These are phyloP conservation scores for Gonium pectorale DNA, from an alignment of 139 green algal species.

Conservation along the genomic window DNA sequence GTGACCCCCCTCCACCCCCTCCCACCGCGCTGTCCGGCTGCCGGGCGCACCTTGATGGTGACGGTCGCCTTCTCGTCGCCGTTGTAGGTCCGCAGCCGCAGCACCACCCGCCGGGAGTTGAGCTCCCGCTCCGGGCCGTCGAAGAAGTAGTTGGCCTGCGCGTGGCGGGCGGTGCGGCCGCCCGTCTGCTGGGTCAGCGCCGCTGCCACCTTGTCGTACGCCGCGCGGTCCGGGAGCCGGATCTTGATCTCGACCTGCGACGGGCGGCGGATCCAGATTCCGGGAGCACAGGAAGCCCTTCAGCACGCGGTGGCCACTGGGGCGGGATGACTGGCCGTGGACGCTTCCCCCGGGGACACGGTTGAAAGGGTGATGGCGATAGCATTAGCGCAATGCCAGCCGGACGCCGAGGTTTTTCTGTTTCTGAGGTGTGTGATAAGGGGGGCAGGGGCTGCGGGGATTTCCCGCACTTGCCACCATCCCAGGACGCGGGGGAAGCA, in stretches of 20 bases:
- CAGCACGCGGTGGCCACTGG: too few species aligned
- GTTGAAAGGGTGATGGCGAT: too few species aligned
- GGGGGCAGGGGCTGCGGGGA: neutral
- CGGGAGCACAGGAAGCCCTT: neutral
- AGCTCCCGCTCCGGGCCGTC: conserved; percentile 89
- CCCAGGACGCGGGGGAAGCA: too few species aligned
- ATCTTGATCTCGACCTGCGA: conserved; percentile 95
- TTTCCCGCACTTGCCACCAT: too few species aligned
- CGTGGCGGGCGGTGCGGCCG: conserved; percentile 56
- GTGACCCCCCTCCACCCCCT: neutral
- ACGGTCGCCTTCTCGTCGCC: conserved; percentile 81
- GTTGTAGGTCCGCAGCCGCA: conserved; percentile 91
- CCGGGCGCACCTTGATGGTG: conserved; percentile 81
- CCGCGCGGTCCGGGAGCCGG: conserved; percentile 72
- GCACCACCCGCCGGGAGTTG: conserved; percentile 68
- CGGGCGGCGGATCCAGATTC: neutral
- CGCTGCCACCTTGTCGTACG: conserved; percentile 72
- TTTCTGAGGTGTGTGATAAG: too few species aligned
- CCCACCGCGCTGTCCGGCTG: neutral
- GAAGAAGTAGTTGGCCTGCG: conserved; percentile 95
- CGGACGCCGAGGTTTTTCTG: too few species aligned
- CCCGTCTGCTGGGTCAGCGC: conserved; percentile 59
- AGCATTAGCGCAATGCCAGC: too few species aligned
- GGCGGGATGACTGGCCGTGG: too few species aligned
- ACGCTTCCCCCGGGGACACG: too few species aligned